Evolutionary conservation across 768 basidiomycete species (phyloP).

Genomic region (Tulasnella sp.): DNA sequence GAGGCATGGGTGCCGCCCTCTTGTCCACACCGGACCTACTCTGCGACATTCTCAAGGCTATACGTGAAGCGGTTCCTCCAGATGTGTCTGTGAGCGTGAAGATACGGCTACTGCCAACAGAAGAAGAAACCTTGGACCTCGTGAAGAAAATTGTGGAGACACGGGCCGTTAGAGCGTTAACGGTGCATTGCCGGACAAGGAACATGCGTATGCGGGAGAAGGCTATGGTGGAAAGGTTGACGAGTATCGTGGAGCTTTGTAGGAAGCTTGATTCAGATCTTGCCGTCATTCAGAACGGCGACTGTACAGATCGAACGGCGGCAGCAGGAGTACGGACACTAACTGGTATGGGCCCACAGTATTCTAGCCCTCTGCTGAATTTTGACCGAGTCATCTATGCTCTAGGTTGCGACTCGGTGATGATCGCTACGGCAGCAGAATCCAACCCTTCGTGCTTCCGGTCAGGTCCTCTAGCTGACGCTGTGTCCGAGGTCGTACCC

Average conservation of each 20-base stretch:
- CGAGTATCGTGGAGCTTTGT: conserved; percentile 80
- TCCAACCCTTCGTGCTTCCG: conserved; percentile 84
- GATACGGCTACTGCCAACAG: conserved; percentile 75
- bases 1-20: conserved; percentile 94
- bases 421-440: conserved; percentile 95
- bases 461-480: conserved; percentile 48
- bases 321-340: conserved; percentile 57
- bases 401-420: conserved; percentile 73
- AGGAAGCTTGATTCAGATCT: conserved; percentile 52
- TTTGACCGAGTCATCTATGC: not conserved
- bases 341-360: conserved; percentile 44
- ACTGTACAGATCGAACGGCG: conserved; percentile 70
- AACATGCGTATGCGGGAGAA: conserved; percentile 76
- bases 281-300: conserved; percentile 91
- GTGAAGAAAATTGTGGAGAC: conserved; percentile 78
- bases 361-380: not conserved
- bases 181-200: conserved; percentile 89
- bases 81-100: conserved; percentile 87
- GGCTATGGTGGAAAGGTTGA: conserved; percentile 65
- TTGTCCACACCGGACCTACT: conserved; percentile 84
- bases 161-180: conserved; percentile 67
- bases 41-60: conserved; percentile 71
- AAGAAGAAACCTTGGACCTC: conserved; percentile 81
- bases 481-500: conserved; percentile 57
- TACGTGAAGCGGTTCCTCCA: conserved; percentile 58